A percentile compares a stretch with the other conserved stretches of the same genome.
phyloP scores from a whole-genome alignment of 306 rosid genomes.

The barrel medic (Medicago truncatula) region MtrunA17r5.0-ANR NC_053042.1:6168501-6169000 shows the following conservation, averaged over 20 bases:
- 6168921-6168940: not conserved
- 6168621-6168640: too few relatives aligned
- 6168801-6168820: not conserved
- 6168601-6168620: too few relatives aligned
- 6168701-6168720: not conserved
- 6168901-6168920: slow-evolving; percentile 22
- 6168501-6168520: too few relatives aligned
- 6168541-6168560: too few relatives aligned
- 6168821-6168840: not conserved
- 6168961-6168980: not conserved
- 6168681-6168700: not conserved
- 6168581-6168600: too few relatives aligned
- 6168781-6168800: not conserved
- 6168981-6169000: too few relatives aligned
- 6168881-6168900: slow-evolving; percentile 3
- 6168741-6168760: not conserved
- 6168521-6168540: too few relatives aligned
- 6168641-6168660: too few relatives aligned
- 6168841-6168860: not conserved
- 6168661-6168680: too few relatives aligned
- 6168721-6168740: not conserved
- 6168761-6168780: not conserved
- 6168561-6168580: too few relatives aligned
- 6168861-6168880: not conserved
- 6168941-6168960: slow-evolving; percentile 11